These are phyloP conservation scores for Chaetomiaceae sp. DNA, from an alignment of 2,329 filamentous ascomycete genomes.

Conservation along the genomic window DNA sequence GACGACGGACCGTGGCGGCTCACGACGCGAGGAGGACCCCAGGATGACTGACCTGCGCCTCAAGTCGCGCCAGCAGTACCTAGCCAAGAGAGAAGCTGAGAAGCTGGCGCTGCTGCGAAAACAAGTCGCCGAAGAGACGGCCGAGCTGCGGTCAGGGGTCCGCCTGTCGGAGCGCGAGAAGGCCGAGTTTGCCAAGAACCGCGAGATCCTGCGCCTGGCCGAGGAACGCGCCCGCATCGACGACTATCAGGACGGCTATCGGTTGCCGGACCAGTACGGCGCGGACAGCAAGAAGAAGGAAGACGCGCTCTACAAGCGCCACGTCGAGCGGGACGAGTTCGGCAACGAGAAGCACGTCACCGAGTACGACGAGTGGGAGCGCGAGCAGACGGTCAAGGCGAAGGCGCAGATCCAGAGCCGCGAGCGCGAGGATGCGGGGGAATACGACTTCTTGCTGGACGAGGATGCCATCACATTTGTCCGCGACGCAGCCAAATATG, in stretches of 20 bases:
- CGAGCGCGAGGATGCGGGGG: slow-evolving; percentile 69
- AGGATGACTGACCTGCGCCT: slow-evolving; percentile 72
- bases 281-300: slow-evolving; percentile 84
- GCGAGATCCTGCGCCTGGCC: slow-evolving; percentile 72
- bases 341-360: slow-evolving; percentile 86
- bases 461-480: slow-evolving; percentile 46
- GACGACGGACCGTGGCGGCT: slow-evolving; percentile 42
- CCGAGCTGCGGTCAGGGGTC: slow-evolving; percentile 71
- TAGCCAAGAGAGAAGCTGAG: slow-evolving; percentile 87
- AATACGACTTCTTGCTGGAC: slow-evolving; percentile 92
- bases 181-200: slow-evolving; percentile 81
- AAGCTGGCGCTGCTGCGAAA: slow-evolving; percentile 78
- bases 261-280: slow-evolving; percentile 90
- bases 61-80: slow-evolving; percentile 82
- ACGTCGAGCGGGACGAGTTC: slow-evolving; percentile 79
- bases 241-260: slow-evolving; percentile 86
- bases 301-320: slow-evolving; percentile 82
- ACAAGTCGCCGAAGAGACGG: slow-evolving; percentile 83
- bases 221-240: slow-evolving; percentile 84
- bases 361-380: slow-evolving; percentile 94
- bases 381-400: slow-evolving; percentile 79
- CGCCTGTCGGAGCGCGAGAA: slow-evolving; percentile 72
- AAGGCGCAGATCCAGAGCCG: slow-evolving; percentile 74
- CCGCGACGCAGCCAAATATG: slow-evolving; percentile 23
- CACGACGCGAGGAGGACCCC: slow-evolving; percentile 52